Evolutionary conservation across 1,139 yeast genomes (phyloP).

Genomic region (Lodderomyces oxycetoniae): DNA sequence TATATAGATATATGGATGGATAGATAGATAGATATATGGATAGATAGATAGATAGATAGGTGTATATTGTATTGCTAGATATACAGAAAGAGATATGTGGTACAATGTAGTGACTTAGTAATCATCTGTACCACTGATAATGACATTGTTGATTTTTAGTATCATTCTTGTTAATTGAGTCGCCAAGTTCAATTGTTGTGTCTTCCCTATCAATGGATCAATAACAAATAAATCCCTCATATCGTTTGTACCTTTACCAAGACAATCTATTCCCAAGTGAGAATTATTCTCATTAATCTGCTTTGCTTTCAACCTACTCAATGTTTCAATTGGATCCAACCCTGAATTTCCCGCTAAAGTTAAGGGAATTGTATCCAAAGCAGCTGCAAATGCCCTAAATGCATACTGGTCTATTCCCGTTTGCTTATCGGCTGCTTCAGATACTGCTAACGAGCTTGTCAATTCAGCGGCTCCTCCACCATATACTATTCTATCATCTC

Average conservation of each 20-base stretch:
- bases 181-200: conserved; percentile 90
- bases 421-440: conserved; percentile 88
- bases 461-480: conserved; percentile 99
- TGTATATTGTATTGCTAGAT: no score
- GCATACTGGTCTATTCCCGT: conserved; percentile 97
- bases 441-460: conserved; percentile 85
- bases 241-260: conserved; percentile 80
- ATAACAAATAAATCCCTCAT: conserved; percentile 94
- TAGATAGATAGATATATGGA: no score
- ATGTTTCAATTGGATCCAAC: conserved; percentile 84
- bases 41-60: no score
- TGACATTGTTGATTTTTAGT: conserved; percentile 91
- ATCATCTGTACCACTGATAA: conserved; percentile 83
- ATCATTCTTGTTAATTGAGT: conserved; percentile 98
- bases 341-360: conserved; percentile 97
- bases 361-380: conserved; percentile 89
- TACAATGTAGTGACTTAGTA: conserved; percentile 23
- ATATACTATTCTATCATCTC: conserved; percentile 89
- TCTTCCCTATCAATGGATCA: conserved; percentile 95
- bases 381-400: conserved; percentile 88
- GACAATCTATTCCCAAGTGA: conserved; percentile 86
- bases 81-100: no score
- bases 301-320: conserved; percentile 76
- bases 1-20: no score
- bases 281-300: conserved; percentile 73